Base-by-base conservation (phyloP, 306 rosid species). In the Parietaria judaica region DNA sequence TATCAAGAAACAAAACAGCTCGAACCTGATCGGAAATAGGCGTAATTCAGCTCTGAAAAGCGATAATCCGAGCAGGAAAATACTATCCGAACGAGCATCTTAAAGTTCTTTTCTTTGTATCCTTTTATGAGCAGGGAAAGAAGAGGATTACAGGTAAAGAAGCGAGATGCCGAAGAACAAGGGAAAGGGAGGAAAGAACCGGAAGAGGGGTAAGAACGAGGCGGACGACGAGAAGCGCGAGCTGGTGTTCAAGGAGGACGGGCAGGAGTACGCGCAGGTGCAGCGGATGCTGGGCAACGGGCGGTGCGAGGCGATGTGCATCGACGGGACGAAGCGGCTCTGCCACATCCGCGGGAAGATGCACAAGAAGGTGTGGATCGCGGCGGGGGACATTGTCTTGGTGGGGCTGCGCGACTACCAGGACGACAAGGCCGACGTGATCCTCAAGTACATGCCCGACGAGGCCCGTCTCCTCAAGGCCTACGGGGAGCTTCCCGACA, bases 341-440 rank as follows among this genome's bases (percentile, higher is more conserved):
- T 73, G 87, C 45, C 87, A 82, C 51, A 82, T 82, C 57, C 70
- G 82, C 0, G 84, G 87, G 2, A 82, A 82, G 80, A 76, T 82
- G 87, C 87, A 82, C 82, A 82, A 82, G 73, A 82, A 82, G 71
- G 87, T 82, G 0, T 82, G 87, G 88, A 83, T 83, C 13, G 88
- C 85, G 5, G 80, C 84, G 10, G 88, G 84, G 0, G 88, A 82
- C 50, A 82, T 82, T 56, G 79, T 82, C 60, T 83, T 79, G 13
- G 83, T 83, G 1, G 88, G 88, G 0, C 83, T 79, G 59, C 64
- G 85, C 0, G 88, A 83, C 54, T 83, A 76, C 35, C 85, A 83
- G 83, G 80, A 83, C 11, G 88, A 83, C 59, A 83, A 83, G 64
- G 88, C 88, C 63, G 85, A 83, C 60, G 85, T 83, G 61, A 83